A percentile compares a stretch with the other conserved stretches of the same genome.
These are phyloP conservation scores for Cucurbita pepo DNA, from an alignment of 306 rosid species.

Conservation along the genomic window DNA sequence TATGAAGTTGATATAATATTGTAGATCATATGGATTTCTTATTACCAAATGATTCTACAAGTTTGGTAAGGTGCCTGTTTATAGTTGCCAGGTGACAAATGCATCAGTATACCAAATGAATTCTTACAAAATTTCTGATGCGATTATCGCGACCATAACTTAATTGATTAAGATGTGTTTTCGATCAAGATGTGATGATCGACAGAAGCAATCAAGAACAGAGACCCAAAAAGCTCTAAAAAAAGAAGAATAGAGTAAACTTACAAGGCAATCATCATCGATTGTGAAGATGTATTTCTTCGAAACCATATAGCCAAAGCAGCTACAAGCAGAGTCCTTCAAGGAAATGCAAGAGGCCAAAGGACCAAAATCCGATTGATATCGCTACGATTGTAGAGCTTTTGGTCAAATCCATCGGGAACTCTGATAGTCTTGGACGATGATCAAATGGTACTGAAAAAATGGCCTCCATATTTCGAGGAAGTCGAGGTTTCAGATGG, in stretches of 20 bases:
- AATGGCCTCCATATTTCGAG: conserved; percentile 67
- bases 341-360: conserved; percentile 63
- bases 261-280: conserved; percentile 65
- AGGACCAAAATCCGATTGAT: conserved; percentile 39
- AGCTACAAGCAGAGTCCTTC: conserved; percentile 80
- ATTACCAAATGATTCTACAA: too few relatives aligned
- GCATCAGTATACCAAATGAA: too few relatives aligned
- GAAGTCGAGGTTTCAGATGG: conserved; percentile 66
- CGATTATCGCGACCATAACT: too few relatives aligned
- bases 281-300: conserved; percentile 81
- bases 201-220: neutral
- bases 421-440: conserved; percentile 61
- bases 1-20: too few relatives aligned
- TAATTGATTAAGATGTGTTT: too few relatives aligned
- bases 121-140: too few relatives aligned
- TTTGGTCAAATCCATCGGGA: conserved; percentile 55
- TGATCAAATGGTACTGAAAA: conserved; percentile 64
- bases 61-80: too few relatives aligned
- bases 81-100: too few relatives aligned
- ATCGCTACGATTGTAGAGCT: conserved; percentile 53
- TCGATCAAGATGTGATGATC: neutral
- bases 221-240: neutral
- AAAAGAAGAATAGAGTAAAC: neutral
- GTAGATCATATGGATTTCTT: neutral
- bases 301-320: conserved; percentile 59